phyloP scores from a whole-genome alignment of 2,329 filamentous ascomycete genomes.

The Diaporthe sp. region DNA sequence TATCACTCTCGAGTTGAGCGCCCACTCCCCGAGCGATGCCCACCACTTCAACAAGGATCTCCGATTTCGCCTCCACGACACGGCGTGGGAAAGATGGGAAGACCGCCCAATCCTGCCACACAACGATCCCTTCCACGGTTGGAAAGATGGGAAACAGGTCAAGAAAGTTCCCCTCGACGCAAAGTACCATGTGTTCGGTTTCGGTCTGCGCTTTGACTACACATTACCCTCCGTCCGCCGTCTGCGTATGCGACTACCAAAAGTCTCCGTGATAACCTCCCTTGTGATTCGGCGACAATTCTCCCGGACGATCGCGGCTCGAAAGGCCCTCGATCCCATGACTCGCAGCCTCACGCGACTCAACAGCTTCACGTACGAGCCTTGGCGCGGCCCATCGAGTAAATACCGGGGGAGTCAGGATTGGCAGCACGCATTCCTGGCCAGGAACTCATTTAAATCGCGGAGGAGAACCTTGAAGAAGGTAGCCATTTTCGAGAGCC shows the following conservation, averaged over 20 bases:
- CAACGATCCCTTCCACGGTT: background rate
- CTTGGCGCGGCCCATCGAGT: background rate
- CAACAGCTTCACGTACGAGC: background rate
- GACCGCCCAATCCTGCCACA: background rate
- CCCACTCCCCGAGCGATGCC: background rate
- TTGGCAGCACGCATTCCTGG: background rate
- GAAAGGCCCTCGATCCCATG: background rate
- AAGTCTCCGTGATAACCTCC: background rate
- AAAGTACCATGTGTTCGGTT: background rate
- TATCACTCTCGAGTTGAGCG: conserved; percentile 7
- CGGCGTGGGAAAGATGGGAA: background rate
- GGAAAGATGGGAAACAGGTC: background rate
- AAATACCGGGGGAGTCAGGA: background rate
- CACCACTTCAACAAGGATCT: conserved; percentile 17
- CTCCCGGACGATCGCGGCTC: background rate
- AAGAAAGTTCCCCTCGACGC: background rate
- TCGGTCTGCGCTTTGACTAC: background rate
- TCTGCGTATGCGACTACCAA: background rate
- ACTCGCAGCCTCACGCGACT: background rate
- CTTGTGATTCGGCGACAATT: background rate
- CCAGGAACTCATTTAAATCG: background rate
- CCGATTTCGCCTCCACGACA: background rate
- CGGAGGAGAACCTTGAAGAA: background rate
- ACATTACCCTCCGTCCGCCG: background rate
- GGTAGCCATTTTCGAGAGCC: background rate